phyloP scores from a whole-genome alignment of 192 early-diverging fungal species.

The Coemansia sp. region DNA sequence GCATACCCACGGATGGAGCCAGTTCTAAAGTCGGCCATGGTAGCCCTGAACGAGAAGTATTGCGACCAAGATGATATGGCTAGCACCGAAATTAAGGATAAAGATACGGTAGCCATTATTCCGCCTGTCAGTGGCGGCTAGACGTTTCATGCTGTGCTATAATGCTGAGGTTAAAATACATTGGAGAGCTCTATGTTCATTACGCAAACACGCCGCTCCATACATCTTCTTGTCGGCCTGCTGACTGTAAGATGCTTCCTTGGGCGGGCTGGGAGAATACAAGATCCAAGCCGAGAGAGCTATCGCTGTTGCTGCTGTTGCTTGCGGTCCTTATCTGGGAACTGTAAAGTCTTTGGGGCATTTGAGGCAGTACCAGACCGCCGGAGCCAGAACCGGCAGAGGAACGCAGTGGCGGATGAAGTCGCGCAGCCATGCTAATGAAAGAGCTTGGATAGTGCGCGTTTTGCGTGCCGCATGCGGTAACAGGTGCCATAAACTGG shows the following conservation, averaged over 20 bases:
- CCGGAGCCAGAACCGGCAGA: background rate
- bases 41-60: slow-evolving; percentile 41
- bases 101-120: slow-evolving; percentile 38
- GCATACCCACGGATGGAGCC: slow-evolving; percentile 3
- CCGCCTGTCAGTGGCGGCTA: slow-evolving; percentile 51
- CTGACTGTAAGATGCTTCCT: background rate
- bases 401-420: slow-evolving; percentile 19
- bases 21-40: slow-evolving; percentile 14
- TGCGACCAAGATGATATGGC: slow-evolving; percentile 4
- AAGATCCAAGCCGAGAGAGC: slow-evolving; percentile 1
- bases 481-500: background rate
- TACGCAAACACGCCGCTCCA: slow-evolving; percentile 4
- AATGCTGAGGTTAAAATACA: background rate
- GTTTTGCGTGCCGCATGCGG: background rate
- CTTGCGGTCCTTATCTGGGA: slow-evolving; percentile 8
- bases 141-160: background rate
- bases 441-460: slow-evolving; percentile 3
- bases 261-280: background rate
- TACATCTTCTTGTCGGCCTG: background rate
- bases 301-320: background rate
- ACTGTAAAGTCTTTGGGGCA: slow-evolving; percentile 18
- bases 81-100: background rate
- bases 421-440: slow-evolving; percentile 1
- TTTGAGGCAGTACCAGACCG: slow-evolving; percentile 1
- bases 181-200: background rate